Percentiles rank a stretch among this genome's conserved stretches.
Evolutionary conservation across 805 yeast genomes (phyloP).

Genomic region (Hanseniaspora taiwanica): DNA sequence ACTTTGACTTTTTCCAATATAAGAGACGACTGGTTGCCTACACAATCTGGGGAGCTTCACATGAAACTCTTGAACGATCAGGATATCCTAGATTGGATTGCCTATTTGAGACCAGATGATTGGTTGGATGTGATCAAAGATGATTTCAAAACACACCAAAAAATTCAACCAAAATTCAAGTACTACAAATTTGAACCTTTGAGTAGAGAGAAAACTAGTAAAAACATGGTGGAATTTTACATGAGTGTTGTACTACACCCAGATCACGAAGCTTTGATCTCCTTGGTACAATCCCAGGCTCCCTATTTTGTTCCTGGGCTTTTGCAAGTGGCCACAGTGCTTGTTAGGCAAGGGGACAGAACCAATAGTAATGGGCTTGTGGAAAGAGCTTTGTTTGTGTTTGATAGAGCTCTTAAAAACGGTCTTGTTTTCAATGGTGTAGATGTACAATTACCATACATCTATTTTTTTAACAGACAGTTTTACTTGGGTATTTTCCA

Average conservation of each 20-base stretch:
- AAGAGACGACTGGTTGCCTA: constrained; percentile 72
- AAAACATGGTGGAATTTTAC: constrained; percentile 36
- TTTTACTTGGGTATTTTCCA: constrained; percentile 64
- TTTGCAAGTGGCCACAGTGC: constrained; percentile 48
- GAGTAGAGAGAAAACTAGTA: constrained; percentile 23
- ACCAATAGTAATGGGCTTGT: constrained; percentile 55
- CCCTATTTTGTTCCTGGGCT: constrained; percentile 73
- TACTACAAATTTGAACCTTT: constrained; percentile 41
- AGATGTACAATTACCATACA: constrained; percentile 60
- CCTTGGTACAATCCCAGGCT: constrained; percentile 34
- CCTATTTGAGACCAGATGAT: constrained; percentile 25
- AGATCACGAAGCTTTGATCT: constrained; percentile 61
- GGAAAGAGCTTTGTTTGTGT: constrained; percentile 66
- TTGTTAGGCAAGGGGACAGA: constrained; percentile 65
- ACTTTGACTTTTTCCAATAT: constrained; percentile 58
- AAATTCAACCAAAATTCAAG: constrained; percentile 26
- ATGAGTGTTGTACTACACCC: constrained; percentile 59
- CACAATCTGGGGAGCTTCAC: constrained; percentile 41
- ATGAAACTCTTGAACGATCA: constrained; percentile 40
- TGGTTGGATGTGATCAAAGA: constrained; percentile 38
- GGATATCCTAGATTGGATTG: constrained; percentile 27
- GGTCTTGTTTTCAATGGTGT: constrained; percentile 42
- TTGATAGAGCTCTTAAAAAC: constrained; percentile 58
- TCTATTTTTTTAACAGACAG: constrained; percentile 60
- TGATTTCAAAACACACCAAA: constrained; percentile 25